Base-by-base conservation (phyloP, 208 protist genomes). In the Baffinella frigidus region DNA sequence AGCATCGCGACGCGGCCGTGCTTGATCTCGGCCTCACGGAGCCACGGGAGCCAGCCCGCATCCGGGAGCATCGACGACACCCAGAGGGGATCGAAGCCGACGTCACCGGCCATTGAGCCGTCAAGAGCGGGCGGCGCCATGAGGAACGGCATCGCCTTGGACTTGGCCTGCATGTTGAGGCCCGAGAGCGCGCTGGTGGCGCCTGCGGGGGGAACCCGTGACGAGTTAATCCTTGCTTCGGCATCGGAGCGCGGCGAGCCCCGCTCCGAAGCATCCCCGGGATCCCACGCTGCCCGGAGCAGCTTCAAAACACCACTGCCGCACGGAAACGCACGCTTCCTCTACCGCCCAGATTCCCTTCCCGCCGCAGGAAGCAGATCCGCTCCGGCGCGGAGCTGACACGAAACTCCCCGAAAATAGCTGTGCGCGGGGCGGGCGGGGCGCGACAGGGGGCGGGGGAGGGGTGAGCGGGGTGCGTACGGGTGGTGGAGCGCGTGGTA, bases 1-100 rank as follows among this genome's bases (percentile, higher is more conserved):
- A 93, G 92, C 92, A 93, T 93, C 45, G 61, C 61, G 38, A 93
- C 41, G 51, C 92, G 92, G 0, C 61, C 77, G 81, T 93, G 92
- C 92, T 93, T 93, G 80, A 93, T 48, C 92, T 93, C 92, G 9
- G 92, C 92, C 90, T 93, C 64, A n/a, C 67, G 68, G 14, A 71
- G 84, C 30, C 45, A 64, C 89, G 81, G 56, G 56, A 81, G 36
- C 44, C 45, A 51, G 50, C 91, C 80, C 35, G 48, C 11, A 36
- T 89, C 36, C 36, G 91, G 91, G 27, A 93, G 50, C 30, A 89
- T 30, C 56, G 61, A 43, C 30, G 74, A 80, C 36, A 93, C 43
- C 67, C 27, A 62, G 17, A 93, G 72, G 51, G 91, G 91, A 41
- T 93, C 91, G 56, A 93, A 93, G 77, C 91, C 91, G 30, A 83